Evolutionary conservation across 2,329 filamentous ascomycete species (phyloP).

Genomic region (Arthrobotrys pseudoclavata): DNA sequence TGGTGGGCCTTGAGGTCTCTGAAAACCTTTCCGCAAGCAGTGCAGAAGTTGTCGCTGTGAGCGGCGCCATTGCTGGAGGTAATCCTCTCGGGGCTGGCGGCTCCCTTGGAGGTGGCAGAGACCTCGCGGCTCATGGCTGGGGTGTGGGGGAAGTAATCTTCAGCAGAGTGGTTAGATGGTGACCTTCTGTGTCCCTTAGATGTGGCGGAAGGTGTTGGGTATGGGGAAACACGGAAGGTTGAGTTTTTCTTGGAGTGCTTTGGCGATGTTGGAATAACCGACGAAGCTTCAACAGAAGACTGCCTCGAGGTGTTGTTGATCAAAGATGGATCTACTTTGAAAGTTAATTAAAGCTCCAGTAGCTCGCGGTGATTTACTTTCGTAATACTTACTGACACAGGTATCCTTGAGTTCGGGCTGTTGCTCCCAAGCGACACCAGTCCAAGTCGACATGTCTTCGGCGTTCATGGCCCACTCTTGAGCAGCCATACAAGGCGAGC

Average conservation of each 20-base stretch:
- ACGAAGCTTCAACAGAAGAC: constrained; percentile 47
- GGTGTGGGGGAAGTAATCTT: constrained; percentile 58
- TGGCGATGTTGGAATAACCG: constrained; percentile 51
- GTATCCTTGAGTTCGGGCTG: constrained; percentile 53
- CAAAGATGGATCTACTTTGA: constrained; percentile 53
- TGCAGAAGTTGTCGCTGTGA: constrained; percentile 63
- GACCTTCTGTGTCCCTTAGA: constrained; percentile 55
- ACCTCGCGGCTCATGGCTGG: constrained; percentile 50
- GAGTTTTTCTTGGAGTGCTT: constrained; percentile 56
- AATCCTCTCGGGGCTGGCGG: constrained; percentile 46
- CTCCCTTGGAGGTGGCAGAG: constrained; percentile 43
- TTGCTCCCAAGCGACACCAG: constrained; percentile 56
- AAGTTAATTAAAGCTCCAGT: constrained; percentile 35
- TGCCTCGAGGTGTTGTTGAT: constrained; percentile 58
- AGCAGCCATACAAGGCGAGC: constrained; percentile 51
- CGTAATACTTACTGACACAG: constrained; percentile 56
- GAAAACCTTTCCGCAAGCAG: constrained; percentile 63
- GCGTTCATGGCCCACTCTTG: constrained; percentile 59
- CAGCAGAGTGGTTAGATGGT: constrained; percentile 42
- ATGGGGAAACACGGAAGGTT: constrained; percentile 55
- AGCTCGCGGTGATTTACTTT: neutral
- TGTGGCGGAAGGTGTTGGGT: constrained; percentile 49
- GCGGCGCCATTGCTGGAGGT: constrained; percentile 54
- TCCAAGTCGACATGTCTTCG: constrained; percentile 40
- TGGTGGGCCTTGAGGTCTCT: constrained; percentile 78